phyloP scores from a whole-genome alignment of 2,329 filamentous ascomycete genomes.

The Anthostomella pinea region DNA sequence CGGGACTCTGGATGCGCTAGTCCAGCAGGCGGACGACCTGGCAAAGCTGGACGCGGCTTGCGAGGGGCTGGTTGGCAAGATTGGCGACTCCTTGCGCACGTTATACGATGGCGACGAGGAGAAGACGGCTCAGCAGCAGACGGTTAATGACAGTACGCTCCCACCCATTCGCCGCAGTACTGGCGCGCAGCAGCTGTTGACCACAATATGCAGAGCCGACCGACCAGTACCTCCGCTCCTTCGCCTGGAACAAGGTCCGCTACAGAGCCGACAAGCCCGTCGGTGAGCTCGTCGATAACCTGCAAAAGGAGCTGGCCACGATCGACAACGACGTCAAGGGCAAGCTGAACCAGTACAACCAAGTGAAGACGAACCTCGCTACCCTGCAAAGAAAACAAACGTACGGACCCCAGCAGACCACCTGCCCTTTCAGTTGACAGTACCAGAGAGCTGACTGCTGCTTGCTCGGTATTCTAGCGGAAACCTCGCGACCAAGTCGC shows the following conservation, averaged over 20 bases:
- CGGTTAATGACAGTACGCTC: slow-evolving; percentile 83
- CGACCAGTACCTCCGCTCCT: slow-evolving; percentile 84
- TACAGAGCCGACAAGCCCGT: slow-evolving; percentile 92
- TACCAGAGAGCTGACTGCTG: slow-evolving; percentile 6
- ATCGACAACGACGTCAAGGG: slow-evolving; percentile 95
- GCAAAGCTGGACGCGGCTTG: slow-evolving; percentile 81
- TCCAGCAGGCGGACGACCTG: slow-evolving; percentile 94
- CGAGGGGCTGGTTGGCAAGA: slow-evolving; percentile 80
- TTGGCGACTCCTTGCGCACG: slow-evolving; percentile 78
- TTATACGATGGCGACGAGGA: slow-evolving; percentile 83
- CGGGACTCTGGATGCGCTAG: slow-evolving; percentile 88
- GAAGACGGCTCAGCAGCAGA: slow-evolving; percentile 82
- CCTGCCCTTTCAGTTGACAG: not conserved
- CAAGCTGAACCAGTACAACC: slow-evolving; percentile 93
- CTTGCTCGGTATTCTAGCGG: slow-evolving; percentile 53
- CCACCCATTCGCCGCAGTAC: slow-evolving; percentile 3
- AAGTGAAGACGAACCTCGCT: slow-evolving; percentile 80
- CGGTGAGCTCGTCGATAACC: slow-evolving; percentile 76
- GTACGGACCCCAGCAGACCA: slow-evolving; percentile 46
- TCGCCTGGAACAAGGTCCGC: slow-evolving; percentile 97
- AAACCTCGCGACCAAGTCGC: slow-evolving; percentile 90
- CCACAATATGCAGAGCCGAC: slow-evolving; percentile 70
- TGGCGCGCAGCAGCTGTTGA: slow-evolving; percentile 28
- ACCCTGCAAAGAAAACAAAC: slow-evolving; percentile 84
- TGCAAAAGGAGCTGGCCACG: slow-evolving; percentile 90